Percentiles rank a stretch among this genome's conserved stretches.
These are phyloP conservation scores for Manihot esculenta DNA, from an alignment of 441 rosid species.

Conservation along the genomic window DNA sequence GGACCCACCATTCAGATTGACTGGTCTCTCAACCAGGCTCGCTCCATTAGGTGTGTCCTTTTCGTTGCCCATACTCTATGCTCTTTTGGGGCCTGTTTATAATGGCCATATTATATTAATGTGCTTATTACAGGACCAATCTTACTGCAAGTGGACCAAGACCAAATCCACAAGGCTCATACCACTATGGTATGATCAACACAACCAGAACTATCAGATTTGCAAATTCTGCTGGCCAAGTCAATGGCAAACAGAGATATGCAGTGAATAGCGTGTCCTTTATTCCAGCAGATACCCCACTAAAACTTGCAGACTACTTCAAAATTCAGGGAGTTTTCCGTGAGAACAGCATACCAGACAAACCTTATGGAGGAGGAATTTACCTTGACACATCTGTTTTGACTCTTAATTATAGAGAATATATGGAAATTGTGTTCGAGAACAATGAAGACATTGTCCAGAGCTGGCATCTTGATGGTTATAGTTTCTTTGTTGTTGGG, in stretches of 20 bases:
- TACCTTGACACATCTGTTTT: constrained; percentile 79
- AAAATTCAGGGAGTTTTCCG: constrained; percentile 71
- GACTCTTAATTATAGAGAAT: constrained; percentile 63
- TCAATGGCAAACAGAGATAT: constrained; percentile 86
- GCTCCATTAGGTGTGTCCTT: constrained; percentile 62
- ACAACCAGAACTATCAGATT: constrained; percentile 66
- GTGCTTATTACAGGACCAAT: constrained; percentile 59
- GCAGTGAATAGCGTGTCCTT: constrained; percentile 82
- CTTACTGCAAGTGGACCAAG: constrained; percentile 98
- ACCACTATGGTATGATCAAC: constrained; percentile 91
- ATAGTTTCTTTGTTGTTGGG: constrained; percentile 93
- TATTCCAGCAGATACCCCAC: constrained; percentile 74
- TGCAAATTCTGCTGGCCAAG: constrained; percentile 66
- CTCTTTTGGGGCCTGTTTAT: not conserved
- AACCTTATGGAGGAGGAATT: constrained; percentile 65
- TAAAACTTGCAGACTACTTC: constrained; percentile 86
- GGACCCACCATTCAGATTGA: constrained; percentile 81
- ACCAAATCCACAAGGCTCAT: constrained; percentile 97
- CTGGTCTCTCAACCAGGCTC: constrained; percentile 93
- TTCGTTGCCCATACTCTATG: not conserved
- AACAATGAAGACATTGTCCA: constrained; percentile 70
- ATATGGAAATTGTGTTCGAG: constrained; percentile 72
- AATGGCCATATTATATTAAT: too few species aligned
- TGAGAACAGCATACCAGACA: constrained; percentile 58
- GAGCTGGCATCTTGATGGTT: constrained; percentile 86